A percentile compares a stretch with the other conserved stretches of the same genome.
phyloP scores from a whole-genome alignment of 225 moss, liverwort and hornwort species.

The Asterella californica region DNA sequence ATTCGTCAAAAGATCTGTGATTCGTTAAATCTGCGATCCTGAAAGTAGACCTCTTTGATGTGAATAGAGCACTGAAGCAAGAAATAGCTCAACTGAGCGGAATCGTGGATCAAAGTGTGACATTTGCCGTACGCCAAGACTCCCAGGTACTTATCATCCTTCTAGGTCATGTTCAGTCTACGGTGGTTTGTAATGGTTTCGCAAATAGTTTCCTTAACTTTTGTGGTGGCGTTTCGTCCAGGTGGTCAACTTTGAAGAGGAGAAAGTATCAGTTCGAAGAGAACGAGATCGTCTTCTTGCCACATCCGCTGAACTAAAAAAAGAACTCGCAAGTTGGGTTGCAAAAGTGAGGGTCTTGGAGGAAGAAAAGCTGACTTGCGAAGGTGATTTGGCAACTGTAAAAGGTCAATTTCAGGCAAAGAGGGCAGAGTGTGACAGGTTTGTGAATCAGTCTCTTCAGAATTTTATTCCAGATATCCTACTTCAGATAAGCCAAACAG shows the following conservation, averaged over 20 bases:
- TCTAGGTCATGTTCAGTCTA: neutral
- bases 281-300: constrained; percentile 50
- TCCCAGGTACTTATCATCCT: constrained; percentile 36
- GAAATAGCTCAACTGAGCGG: constrained; percentile 53
- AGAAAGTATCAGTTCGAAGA: constrained; percentile 37
- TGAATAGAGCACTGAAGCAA: constrained; percentile 49
- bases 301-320: constrained; percentile 48
- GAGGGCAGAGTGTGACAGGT: constrained; percentile 62
- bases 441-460: constrained; percentile 6
- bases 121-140: constrained; percentile 38
- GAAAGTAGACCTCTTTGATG: neutral
- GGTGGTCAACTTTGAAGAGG: constrained; percentile 51
- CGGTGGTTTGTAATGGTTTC: too few relatives aligned
- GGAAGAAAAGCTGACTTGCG: constrained; percentile 31
- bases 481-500: neutral
- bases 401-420: constrained; percentile 51
- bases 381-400: constrained; percentile 34
- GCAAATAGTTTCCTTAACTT: neutral
- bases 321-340: constrained; percentile 49
- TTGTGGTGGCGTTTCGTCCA: constrained; percentile 18
- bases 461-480: neutral
- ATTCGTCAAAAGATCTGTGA: neutral
- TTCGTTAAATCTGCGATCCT: neutral
- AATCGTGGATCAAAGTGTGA: constrained; percentile 46
- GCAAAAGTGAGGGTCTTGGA: constrained; percentile 39